Evolutionary conservation across 2,329 filamentous ascomycete species (phyloP).

Genomic region (Aspergillus hortae): DNA sequence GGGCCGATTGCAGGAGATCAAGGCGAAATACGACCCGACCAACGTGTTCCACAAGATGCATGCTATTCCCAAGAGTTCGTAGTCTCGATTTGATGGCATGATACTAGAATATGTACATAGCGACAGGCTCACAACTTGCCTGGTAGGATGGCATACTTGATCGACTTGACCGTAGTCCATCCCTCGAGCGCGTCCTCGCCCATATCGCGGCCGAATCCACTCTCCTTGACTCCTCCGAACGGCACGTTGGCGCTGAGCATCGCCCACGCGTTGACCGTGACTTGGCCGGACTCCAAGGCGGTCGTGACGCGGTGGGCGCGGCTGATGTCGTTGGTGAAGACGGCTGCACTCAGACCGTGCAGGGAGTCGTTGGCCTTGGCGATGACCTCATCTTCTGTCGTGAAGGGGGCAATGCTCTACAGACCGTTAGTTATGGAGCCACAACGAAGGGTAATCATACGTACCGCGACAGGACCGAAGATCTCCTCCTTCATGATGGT

Average conservation of each 20-base stretch:
- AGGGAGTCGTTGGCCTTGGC: constrained; percentile 53
- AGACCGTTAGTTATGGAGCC: not conserved
- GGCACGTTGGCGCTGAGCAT: constrained; percentile 23
- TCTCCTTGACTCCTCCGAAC: constrained; percentile 27
- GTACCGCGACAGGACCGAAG: constrained; percentile 53
- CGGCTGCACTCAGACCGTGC: constrained; percentile 23
- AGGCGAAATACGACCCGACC: constrained; percentile 45
- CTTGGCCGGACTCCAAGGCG: constrained; percentile 21
- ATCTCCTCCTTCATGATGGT: constrained; percentile 52
- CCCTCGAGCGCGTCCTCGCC: constrained; percentile 23
- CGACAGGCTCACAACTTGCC: not conserved
- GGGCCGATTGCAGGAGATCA: constrained; percentile 38
- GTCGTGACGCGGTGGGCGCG: constrained; percentile 21
- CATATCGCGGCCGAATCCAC: constrained; percentile 27
- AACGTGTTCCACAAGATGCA: constrained; percentile 48
- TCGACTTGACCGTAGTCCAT: constrained; percentile 21
- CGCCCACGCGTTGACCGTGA: constrained; percentile 25
- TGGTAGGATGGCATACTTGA: constrained; percentile 16
- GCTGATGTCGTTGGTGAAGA: constrained; percentile 25
- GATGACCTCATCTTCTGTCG: constrained; percentile 58
- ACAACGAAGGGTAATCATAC: not conserved
- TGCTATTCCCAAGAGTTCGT: constrained; percentile 11
- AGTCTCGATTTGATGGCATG: not conserved
- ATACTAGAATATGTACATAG: not conserved
- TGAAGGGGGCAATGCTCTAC: constrained; percentile 54